Evolutionary conservation across 2,329 filamentous ascomycete genomes (phyloP).

Genomic region (Mycocentrospora acerina): DNA sequence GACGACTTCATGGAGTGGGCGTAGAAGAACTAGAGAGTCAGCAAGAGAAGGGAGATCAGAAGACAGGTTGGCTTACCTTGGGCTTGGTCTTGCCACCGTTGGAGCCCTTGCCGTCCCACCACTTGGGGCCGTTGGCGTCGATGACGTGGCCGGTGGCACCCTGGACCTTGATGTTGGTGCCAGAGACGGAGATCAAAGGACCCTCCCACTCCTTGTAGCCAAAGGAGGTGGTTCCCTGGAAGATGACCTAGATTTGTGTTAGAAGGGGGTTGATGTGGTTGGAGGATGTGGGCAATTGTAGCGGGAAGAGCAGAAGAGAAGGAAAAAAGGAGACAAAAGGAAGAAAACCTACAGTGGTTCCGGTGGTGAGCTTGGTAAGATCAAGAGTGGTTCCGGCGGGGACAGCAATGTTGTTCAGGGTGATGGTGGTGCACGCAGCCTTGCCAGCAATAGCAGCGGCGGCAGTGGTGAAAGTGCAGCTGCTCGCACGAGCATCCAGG

Average conservation of each 20-base stretch:
- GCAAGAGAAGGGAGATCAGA: neutral
- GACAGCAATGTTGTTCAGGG: constrained; percentile 56
- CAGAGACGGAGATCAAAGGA: constrained; percentile 63
- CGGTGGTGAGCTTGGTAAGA: constrained; percentile 54
- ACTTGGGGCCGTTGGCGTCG: constrained; percentile 57
- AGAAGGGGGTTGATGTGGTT: no score
- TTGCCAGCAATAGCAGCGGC: constrained; percentile 52
- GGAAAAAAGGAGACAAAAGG: no score
- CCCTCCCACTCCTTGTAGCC: constrained; percentile 67
- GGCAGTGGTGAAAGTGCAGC: constrained; percentile 59
- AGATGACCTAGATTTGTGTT: constrained; percentile 57
- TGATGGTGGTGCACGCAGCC: constrained; percentile 56
- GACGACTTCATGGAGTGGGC: constrained; percentile 56
- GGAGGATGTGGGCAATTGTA: no score
- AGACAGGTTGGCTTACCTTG: no score
- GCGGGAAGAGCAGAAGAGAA: no score
- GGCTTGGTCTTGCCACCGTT: constrained; percentile 50
- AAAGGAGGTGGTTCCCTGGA: constrained; percentile 67
- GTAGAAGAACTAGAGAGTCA: constrained; percentile 58
- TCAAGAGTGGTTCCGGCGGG: constrained; percentile 62
- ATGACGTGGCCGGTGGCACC: constrained; percentile 58
- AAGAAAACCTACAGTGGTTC: no score
- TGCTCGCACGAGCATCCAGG: constrained; percentile 27
- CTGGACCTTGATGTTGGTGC: constrained; percentile 60
- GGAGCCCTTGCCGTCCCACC: constrained; percentile 53